These are phyloP conservation scores for Moesziomyces globuligerus DNA, from an alignment of 1,284 basidiomycete genomes.

Conservation along the genomic window DNA sequence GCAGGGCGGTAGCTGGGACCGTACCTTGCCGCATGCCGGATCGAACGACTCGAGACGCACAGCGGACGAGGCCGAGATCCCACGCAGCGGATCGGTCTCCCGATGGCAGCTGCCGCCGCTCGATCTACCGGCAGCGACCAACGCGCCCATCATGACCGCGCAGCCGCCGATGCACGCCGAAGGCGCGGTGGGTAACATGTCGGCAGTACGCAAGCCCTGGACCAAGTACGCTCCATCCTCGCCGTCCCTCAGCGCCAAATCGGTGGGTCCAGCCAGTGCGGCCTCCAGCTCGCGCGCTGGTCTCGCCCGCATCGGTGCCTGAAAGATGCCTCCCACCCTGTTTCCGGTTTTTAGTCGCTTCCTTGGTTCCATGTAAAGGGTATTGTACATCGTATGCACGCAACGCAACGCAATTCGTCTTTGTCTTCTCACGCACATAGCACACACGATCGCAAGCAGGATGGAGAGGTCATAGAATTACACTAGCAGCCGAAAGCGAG, in stretches of 20 bases:
- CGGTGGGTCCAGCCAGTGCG: too few species aligned
- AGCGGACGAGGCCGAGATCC: not conserved
- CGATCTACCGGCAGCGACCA: not conserved
- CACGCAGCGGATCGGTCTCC: not conserved
- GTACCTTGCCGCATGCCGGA: not conserved
- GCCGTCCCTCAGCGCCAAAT: too few species aligned
- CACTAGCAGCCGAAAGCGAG: constrained; percentile 7
- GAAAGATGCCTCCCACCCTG: too few species aligned
- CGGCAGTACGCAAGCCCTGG: too few species aligned
- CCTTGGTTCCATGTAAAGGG: not conserved
- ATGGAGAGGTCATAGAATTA: constrained; percentile 11
- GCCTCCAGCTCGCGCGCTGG: too few species aligned
- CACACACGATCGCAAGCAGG: not conserved
- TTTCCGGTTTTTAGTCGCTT: too few species aligned
- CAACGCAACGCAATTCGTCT: not conserved
- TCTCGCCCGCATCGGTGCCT: too few species aligned
- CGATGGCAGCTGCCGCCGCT: constrained; percentile 8
- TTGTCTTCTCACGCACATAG: not conserved
- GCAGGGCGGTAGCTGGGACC: not conserved
- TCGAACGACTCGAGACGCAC: not conserved
- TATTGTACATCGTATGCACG: too few species aligned
- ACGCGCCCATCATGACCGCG: constrained; percentile 4
- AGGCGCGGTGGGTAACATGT: too few species aligned
- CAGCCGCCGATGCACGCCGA: not conserved
- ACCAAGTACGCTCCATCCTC: too few species aligned